phyloP scores from a whole-genome alignment of 2,329 filamentous ascomycete species.

The Coleophoma crateriformis region DNA sequence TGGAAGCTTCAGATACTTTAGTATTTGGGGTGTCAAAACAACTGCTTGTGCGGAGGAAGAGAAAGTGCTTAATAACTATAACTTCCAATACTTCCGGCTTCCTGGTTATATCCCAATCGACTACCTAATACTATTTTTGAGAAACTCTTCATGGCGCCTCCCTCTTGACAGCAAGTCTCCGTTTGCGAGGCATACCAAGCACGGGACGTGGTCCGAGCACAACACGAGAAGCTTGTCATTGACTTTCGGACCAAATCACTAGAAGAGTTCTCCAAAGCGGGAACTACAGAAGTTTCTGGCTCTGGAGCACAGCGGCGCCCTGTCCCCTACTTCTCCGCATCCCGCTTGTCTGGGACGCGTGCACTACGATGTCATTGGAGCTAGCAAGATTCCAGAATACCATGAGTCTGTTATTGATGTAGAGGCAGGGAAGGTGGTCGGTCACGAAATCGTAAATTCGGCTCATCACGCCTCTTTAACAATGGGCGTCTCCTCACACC shows the following conservation, averaged over 20 bases:
- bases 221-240: slow-evolving; percentile 33
- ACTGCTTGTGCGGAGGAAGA: too few relatives aligned
- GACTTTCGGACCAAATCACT: slow-evolving; percentile 58
- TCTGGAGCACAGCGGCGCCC: slow-evolving; percentile 34
- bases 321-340: slow-evolving; percentile 31
- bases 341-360: slow-evolving; percentile 45
- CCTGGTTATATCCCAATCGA: too few relatives aligned
- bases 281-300: slow-evolving; percentile 42
- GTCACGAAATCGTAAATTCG: slow-evolving; percentile 40
- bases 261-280: slow-evolving; percentile 46
- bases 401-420: slow-evolving; percentile 47
- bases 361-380: slow-evolving; percentile 50
- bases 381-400: slow-evolving; percentile 46
- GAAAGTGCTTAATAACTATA: too few relatives aligned
- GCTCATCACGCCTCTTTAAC: slow-evolving; percentile 41
- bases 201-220: slow-evolving; percentile 33
- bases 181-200: slow-evolving; percentile 46
- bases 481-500: slow-evolving; percentile 25
- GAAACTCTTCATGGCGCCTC: slow-evolving; percentile 21
- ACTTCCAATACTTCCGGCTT: too few relatives aligned
- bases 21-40: too few relatives aligned
- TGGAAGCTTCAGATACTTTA: too few relatives aligned
- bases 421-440: slow-evolving; percentile 31
- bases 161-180: slow-evolving; percentile 41
- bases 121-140: too few relatives aligned